Evolutionary conservation across 495 filamentous ascomycete genomes (phyloP), one percentile per base, ranked within the genome.

Genomic region (Letharia lupina): DNA sequence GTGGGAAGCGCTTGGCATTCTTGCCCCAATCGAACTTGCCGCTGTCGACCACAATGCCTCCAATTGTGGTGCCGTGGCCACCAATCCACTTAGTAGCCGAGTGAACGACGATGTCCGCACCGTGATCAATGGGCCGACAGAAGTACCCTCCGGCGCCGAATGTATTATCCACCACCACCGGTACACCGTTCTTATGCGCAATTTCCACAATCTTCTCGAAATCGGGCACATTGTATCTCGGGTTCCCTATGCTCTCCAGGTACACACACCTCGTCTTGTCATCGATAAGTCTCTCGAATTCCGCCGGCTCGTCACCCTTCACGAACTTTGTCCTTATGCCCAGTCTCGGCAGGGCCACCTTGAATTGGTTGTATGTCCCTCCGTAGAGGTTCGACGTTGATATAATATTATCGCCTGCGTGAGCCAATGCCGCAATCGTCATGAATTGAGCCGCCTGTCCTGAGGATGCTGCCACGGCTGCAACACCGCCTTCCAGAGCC

Each of bases 21-120:
- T 89, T 89, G 64, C 92, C 92, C 94, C 94, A 98, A 81, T 97
- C 89, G 75, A 98, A 98, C 71, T 93, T 96, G 63, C 94, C 94
- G 63, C 88, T 87, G 79, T 98, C 94, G 59, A 98, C 79, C 18
- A 98, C 83, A 28, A 97, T 83, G 52, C 95, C 94, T 39, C 83
- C 94, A 69, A 98, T 91, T 10, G 95, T 98, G 40, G 95, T 98
- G 54, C 94, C 94, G 75, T 98, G 94, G 44, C 94, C 94, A 48
- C 94, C 94, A 61, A 98, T 98, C 94, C 94, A 98, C 77, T 98
- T 98, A 28, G 94, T 98, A 15, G 94, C 93, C 42, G 88, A 92
- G 80, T 97, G 92, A 13, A 98, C 91, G 57, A 98, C 84, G 65
- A 98, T 96, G 71, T 98, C 94, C 61, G 89, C 90, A 54, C 95